Percentiles rank a stretch among this genome's conserved stretches.
phyloP scores from a whole-genome alignment of 441 rosid species.

The Jatropha multifida region DNA sequence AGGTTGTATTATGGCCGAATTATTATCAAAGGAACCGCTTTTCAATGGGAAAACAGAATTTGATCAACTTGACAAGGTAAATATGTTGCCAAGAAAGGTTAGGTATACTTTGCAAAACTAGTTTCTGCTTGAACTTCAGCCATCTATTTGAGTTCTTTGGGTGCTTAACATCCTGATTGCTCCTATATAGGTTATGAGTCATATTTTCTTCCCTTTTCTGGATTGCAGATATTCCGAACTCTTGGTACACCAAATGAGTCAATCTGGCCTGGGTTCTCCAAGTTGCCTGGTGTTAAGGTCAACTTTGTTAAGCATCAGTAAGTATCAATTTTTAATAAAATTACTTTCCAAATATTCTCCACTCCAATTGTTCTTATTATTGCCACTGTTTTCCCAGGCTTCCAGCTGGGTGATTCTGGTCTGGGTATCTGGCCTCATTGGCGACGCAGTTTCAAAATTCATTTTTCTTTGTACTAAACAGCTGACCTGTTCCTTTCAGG shows the following conservation, averaged over 20 bases:
- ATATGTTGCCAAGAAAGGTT: neutral
- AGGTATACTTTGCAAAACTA: too few species aligned
- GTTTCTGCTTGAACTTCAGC: neutral
- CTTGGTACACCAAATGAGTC: slow-evolving; percentile 96
- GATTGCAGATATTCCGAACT: slow-evolving; percentile 71
- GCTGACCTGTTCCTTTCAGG: slow-evolving; percentile 69
- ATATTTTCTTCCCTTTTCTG: slow-evolving; percentile 6
- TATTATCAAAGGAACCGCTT: slow-evolving; percentile 80
- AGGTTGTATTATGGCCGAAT: slow-evolving; percentile 98
- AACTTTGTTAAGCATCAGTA: slow-evolving; percentile 98
- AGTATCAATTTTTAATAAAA: slow-evolving; percentile 37
- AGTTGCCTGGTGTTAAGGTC: slow-evolving; percentile 95
- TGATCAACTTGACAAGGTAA: slow-evolving; percentile 99
- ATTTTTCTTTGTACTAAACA: slow-evolving; percentile 40
- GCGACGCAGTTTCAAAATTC: slow-evolving; percentile 45
- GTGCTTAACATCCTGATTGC: slow-evolving; percentile 13
- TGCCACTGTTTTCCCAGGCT: slow-evolving; percentile 84
- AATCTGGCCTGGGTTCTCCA: slow-evolving; percentile 95
- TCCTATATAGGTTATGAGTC: slow-evolving; percentile 5
- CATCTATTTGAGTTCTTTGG: neutral
- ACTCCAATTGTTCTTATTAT: slow-evolving; percentile 45
- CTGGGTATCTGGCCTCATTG: slow-evolving; percentile 78
- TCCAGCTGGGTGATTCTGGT: slow-evolving; percentile 92
- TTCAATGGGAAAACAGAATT: slow-evolving; percentile 96
- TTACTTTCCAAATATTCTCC: slow-evolving; percentile 21